Percentiles rank a stretch among this genome's conserved stretches.
phyloP scores from a whole-genome alignment of 2,329 filamentous ascomycete species.

The Ophiostoma populinum region DNA sequence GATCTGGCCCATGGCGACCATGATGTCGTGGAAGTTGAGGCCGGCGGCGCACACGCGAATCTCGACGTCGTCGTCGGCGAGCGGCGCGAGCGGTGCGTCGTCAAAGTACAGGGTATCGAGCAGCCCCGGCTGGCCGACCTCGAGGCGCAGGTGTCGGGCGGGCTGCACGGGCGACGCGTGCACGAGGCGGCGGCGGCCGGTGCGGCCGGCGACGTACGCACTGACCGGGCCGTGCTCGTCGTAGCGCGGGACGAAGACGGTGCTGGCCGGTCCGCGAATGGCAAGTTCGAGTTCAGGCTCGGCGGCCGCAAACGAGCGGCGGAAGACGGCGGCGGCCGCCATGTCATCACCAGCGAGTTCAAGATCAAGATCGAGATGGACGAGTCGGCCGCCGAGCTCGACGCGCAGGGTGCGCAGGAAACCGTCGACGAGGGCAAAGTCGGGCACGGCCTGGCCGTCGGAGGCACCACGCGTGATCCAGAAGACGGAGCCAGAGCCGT shows the following conservation, averaged over 20 bases:
- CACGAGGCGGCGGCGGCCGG: slow-evolving; percentile 5
- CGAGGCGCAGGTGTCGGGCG: slow-evolving; percentile 8
- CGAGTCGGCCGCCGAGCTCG: slow-evolving; percentile 13
- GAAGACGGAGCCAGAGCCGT: slow-evolving; percentile 13
- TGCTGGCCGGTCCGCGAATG: slow-evolving; percentile 3
- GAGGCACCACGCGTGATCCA: slow-evolving; percentile 19
- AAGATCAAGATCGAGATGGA: slow-evolving; percentile 15
- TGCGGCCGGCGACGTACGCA: slow-evolving; percentile 9
- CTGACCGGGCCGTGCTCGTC: slow-evolving; percentile 3
- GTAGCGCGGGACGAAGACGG: slow-evolving; percentile 11
- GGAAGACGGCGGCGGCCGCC: too few species aligned
- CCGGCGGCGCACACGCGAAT: slow-evolving; percentile 17
- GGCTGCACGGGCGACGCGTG: slow-evolving; percentile 8
- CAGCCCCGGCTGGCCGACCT: slow-evolving; percentile 12
- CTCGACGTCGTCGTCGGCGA: slow-evolving; percentile 14
- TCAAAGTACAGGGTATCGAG: slow-evolving; percentile 16
- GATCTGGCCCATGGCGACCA: slow-evolving; percentile 16
- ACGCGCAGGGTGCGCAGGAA: slow-evolving; percentile 17
- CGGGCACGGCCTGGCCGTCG: slow-evolving; percentile 12
- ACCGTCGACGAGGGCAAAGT: slow-evolving; percentile 17
- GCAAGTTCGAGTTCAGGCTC: slow-evolving; percentile 9
- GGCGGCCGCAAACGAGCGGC: slow-evolving; percentile 2
- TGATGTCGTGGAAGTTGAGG: slow-evolving; percentile 21
- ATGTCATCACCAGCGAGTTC: not conserved
- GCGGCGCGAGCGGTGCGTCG: slow-evolving; percentile 7